These are phyloP conservation scores for Cryphonectria naterciae DNA, from an alignment of 2,329 filamentous ascomycete genomes.

Conservation along the genomic window DNA sequence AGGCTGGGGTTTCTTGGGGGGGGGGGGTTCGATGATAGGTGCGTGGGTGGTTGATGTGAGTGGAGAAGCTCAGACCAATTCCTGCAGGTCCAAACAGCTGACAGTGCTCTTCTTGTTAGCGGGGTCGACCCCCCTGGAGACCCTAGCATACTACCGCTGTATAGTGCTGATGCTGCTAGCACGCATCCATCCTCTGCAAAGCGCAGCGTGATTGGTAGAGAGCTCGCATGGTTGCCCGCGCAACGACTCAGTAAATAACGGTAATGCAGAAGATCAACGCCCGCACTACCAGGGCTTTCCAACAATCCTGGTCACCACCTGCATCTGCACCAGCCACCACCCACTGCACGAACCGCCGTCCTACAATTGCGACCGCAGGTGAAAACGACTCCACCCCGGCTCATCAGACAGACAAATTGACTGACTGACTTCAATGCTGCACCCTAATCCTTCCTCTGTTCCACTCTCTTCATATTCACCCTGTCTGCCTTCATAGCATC, in stretches of 20 bases:
- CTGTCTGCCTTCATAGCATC: slow-evolving; percentile 27
- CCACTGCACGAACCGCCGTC: slow-evolving; percentile 15
- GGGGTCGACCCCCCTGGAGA: background rate
- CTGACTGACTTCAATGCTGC: slow-evolving; percentile 6
- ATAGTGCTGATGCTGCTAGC: background rate
- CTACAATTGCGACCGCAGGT: background rate
- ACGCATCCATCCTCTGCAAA: background rate
- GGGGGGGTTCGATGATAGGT: background rate
- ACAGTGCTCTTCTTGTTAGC: background rate
- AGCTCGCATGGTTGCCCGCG: background rate
- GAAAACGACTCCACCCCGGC: background rate
- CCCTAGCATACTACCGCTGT: background rate
- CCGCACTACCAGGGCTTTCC: background rate
- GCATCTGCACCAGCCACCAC: slow-evolving; percentile 18
- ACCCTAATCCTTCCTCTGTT: background rate
- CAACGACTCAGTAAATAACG: slow-evolving; percentile 9
- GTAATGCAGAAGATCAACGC: slow-evolving; percentile 6
- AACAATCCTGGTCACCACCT: slow-evolving; percentile 2
- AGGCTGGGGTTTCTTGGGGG: slow-evolving; percentile 3
- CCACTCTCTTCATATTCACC: slow-evolving; percentile 2
- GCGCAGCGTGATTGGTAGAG: background rate
- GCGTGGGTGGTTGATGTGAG: slow-evolving; percentile 1
- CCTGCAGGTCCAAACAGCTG: background rate
- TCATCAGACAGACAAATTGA: slow-evolving; percentile 1
- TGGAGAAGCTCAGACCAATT: slow-evolving; percentile 14